These are phyloP conservation scores for Apiotrichum siamense DNA, from an alignment of 1,284 basidiomycete genomes.

Conservation along the genomic window DNA sequence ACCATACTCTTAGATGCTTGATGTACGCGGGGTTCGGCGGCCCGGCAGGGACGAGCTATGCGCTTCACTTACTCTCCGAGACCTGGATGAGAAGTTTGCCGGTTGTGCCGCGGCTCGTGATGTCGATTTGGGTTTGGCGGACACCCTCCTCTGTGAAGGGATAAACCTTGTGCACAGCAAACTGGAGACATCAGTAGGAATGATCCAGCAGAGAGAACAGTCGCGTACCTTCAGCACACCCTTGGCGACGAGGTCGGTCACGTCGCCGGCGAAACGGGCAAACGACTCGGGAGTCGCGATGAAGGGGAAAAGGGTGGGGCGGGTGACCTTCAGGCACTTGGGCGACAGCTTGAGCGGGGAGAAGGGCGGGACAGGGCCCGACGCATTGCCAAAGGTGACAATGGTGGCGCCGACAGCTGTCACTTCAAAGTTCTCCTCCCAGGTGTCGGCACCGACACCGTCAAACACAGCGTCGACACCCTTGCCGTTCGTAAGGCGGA, in stretches of 20 bases:
- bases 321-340: slow-evolving; percentile 76
- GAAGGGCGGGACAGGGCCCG: slow-evolving; percentile 52
- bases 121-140: slow-evolving; percentile 68
- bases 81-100: slow-evolving; percentile 78
- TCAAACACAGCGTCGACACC: slow-evolving; percentile 83
- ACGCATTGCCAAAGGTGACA: slow-evolving; percentile 87
- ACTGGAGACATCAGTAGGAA: slow-evolving; percentile 14
- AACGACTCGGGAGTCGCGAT: slow-evolving; percentile 66
- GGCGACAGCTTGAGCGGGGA: slow-evolving; percentile 64
- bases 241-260: slow-evolving; percentile 60
- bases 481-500: slow-evolving; percentile 67
- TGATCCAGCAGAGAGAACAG: background rate
- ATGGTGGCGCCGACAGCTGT: slow-evolving; percentile 67
- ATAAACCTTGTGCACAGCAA: slow-evolving; percentile 71
- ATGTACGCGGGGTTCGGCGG: too few relatives aligned
- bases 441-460: slow-evolving; percentile 91
- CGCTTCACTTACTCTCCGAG: slow-evolving; percentile 1
- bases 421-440: slow-evolving; percentile 74
- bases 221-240: slow-evolving; percentile 57
- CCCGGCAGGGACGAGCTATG: too few relatives aligned
- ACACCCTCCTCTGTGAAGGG: slow-evolving; percentile 76
- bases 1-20: too few relatives aligned
- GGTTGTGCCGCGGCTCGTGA: slow-evolving; percentile 67
- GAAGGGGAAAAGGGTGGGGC: slow-evolving; percentile 61
- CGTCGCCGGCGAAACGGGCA: slow-evolving; percentile 58